A percentile compares a stretch with the other conserved stretches of the same genome.
phyloP scores from a whole-genome alignment of 1,139 yeast genomes.

The Geotrichum restrictum region DNA sequence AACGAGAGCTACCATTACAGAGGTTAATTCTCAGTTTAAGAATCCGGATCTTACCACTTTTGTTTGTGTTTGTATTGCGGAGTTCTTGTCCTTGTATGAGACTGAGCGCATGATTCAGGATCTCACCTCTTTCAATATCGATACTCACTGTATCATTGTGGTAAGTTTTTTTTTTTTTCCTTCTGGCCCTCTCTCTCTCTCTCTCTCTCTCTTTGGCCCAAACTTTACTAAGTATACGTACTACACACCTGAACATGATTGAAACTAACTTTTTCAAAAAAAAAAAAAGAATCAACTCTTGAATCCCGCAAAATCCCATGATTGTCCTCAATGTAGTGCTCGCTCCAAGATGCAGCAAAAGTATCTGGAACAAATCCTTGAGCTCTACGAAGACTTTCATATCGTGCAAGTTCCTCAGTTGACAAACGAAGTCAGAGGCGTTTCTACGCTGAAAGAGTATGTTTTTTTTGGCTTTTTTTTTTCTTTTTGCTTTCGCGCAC shows the following conservation, averaged over 20 bases:
- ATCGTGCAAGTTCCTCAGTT: constrained; percentile 90
- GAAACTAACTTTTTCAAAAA: too few species aligned
- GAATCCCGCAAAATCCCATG: constrained; percentile 60
- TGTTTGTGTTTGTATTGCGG: constrained; percentile 95
- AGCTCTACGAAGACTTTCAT: constrained; percentile 91
- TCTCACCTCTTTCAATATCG: constrained; percentile 88
- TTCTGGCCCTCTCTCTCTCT: too few species aligned
- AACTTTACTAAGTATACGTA: too few species aligned
- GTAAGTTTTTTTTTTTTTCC: too few species aligned
- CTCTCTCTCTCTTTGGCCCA: background rate
- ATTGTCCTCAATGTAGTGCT: constrained; percentile 84
- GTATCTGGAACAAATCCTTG: constrained; percentile 90
- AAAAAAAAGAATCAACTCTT: constrained; percentile 62
- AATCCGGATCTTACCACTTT: constrained; percentile 94
- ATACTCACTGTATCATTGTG: constrained; percentile 90
- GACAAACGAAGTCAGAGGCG: constrained; percentile 90
- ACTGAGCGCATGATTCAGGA: constrained; percentile 97
- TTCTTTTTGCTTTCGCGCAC: background rate
- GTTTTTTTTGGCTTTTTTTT: constrained; percentile 42
- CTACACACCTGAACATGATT: too few species aligned
- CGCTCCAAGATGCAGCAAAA: constrained; percentile 96
- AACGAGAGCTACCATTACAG: constrained; percentile 75
- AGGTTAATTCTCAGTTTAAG: constrained; percentile 90
- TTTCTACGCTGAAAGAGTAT: constrained; percentile 69
- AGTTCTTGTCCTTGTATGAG: constrained; percentile 89